phyloP scores from a whole-genome alignment of 345 rosid species.

The Eucalyptus curtisii region DNA sequence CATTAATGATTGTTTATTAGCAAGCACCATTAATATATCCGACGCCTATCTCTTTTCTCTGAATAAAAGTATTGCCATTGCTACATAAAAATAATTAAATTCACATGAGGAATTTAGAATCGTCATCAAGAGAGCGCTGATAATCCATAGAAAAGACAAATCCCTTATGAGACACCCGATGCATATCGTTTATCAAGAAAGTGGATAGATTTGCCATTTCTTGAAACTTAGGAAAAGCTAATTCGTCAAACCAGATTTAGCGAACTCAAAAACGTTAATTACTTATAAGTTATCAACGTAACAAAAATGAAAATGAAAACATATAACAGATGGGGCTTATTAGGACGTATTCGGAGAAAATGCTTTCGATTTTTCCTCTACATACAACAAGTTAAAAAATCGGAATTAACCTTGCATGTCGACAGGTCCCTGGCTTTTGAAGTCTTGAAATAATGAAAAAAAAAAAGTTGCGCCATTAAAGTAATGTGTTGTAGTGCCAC shows the following conservation, averaged over 20 bases:
- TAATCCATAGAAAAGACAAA: not conserved
- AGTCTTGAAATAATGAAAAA: not conserved
- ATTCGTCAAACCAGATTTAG: not conserved
- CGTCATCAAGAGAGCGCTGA: not conserved
- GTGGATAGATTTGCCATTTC: not conserved
- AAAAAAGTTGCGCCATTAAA: not conserved
- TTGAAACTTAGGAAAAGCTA: not conserved
- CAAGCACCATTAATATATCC: not conserved
- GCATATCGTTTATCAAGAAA: not conserved
- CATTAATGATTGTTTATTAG: not conserved
- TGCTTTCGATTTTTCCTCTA: not conserved
- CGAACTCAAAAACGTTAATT: not conserved
- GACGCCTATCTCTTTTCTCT: not conserved
- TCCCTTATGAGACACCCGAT: not conserved
- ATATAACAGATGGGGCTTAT: not conserved
- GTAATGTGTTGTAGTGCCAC: not conserved
- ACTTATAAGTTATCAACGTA: not conserved
- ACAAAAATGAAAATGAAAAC: not conserved
- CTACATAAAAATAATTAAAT: not conserved
- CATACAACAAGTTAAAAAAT: not conserved
- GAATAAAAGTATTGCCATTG: not conserved
- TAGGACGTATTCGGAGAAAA: not conserved
- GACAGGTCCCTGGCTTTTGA: not conserved
- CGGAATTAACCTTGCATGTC: not conserved
- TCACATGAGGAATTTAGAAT: not conserved